phyloP scores from a whole-genome alignment of 75 land plant species.

The Sequoiadendron giganteum region DNA sequence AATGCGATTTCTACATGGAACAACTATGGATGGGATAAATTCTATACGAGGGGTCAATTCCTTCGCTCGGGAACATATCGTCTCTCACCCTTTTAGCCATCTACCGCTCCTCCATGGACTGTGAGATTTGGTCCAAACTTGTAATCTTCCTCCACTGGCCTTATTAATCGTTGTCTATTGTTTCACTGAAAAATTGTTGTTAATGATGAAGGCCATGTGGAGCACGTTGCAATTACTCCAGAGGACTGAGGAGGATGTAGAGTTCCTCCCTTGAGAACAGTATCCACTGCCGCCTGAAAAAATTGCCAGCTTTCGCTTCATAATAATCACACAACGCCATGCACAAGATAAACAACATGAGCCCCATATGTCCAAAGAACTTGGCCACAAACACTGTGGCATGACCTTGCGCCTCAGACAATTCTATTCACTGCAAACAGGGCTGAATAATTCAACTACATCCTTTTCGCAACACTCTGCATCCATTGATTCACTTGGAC shows the following conservation, averaged over 20 bases:
- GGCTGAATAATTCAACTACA: constrained; percentile 88
- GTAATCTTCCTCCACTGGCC: neutral
- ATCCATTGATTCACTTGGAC: constrained; percentile 49
- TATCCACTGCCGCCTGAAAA: constrained; percentile 64
- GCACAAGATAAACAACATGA: constrained; percentile 76
- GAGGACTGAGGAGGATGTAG: constrained; percentile 21
- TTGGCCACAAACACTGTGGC: constrained; percentile 96
- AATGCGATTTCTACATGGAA: too few relatives aligned
- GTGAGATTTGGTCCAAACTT: neutral
- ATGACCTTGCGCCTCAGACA: constrained; percentile 81
- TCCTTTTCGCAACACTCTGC: constrained; percentile 86
- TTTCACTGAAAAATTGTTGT: neutral
- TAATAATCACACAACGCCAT: constrained; percentile 64
- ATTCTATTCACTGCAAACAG: constrained; percentile 83
- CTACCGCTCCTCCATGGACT: neutral
- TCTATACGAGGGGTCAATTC: too few relatives aligned
- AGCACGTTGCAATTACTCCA: constrained; percentile 7
- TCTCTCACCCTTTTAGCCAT: too few relatives aligned
- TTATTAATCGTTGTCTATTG: neutral
- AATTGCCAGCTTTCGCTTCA: constrained; percentile 56
- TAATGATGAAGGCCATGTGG: neutral
- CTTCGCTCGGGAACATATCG: neutral
- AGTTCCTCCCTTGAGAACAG: constrained; percentile 54
- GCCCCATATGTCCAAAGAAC: constrained; percentile 90
- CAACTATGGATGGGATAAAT: too few relatives aligned